Evolutionary conservation across 306 rosid genomes (phyloP).

Genomic region (Citrullus colocynthis): DNA sequence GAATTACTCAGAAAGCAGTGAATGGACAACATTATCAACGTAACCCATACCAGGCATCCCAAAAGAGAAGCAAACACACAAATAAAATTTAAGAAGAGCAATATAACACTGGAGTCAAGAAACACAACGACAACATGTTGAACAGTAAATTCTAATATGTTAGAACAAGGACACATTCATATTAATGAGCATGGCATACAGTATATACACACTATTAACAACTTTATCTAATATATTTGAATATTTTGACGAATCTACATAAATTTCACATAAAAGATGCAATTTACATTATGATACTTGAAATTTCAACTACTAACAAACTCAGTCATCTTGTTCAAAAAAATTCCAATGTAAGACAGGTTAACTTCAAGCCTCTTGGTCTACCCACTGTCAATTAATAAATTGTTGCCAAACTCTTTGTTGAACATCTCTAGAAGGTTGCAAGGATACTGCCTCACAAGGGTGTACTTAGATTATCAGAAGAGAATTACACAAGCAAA

Average conservation of each 20-base stretch:
- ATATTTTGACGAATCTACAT: not conserved
- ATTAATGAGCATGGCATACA: not conserved
- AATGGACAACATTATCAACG: not conserved
- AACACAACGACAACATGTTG: not conserved
- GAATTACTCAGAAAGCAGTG: slow-evolving; percentile 6
- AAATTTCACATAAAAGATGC: not conserved
- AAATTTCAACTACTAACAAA: not conserved
- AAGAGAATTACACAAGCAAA: too few relatives aligned
- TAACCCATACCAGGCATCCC: not conserved
- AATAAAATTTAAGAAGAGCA: not conserved
- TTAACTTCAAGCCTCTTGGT: not conserved
- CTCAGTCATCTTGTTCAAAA: not conserved
- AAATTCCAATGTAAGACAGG: not conserved
- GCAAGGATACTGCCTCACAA: too few relatives aligned
- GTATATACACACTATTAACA: not conserved
- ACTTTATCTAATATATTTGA: not conserved
- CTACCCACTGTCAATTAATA: not conserved
- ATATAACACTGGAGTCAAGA: not conserved
- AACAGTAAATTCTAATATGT: not conserved
- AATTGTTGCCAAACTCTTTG: not conserved
- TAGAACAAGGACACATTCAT: not conserved
- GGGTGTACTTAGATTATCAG: too few relatives aligned
- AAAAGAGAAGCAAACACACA: not conserved
- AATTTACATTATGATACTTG: not conserved
- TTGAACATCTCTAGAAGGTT: not conserved